Percentiles rank a stretch among this genome's conserved stretches.
phyloP scores from a whole-genome alignment of 1,284 basidiomycete species.

The Vanrija sp. region DNA sequence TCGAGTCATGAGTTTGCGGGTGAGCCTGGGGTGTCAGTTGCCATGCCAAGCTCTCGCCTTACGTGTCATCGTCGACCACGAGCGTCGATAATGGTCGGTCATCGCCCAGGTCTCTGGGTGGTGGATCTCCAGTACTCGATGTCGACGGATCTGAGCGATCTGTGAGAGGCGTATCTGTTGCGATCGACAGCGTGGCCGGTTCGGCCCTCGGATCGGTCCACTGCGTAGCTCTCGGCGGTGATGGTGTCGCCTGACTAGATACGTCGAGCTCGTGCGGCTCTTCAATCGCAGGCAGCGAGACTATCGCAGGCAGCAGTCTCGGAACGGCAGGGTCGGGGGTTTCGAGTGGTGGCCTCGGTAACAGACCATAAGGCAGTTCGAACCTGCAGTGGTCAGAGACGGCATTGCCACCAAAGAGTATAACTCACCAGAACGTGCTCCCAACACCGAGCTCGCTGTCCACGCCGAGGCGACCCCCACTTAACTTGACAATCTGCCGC shows the following conservation, averaged over 20 bases:
- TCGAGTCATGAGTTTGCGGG: slow-evolving; percentile 73
- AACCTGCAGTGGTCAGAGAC: background rate
- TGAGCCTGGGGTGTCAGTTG: slow-evolving; percentile 53
- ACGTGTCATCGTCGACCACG: slow-evolving; percentile 50
- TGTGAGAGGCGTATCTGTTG: too few species aligned
- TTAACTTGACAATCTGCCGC: slow-evolving; percentile 78
- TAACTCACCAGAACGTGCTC: slow-evolving; percentile 39
- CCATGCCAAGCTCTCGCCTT: too few species aligned
- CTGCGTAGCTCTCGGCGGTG: background rate
- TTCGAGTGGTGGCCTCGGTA: background rate
- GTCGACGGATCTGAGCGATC: too few species aligned
- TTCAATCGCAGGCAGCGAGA: background rate
- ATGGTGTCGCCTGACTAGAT: too few species aligned
- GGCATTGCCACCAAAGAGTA: background rate
- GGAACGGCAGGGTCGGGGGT: background rate
- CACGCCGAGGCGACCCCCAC: slow-evolving; percentile 68
- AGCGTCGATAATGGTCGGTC: slow-evolving; percentile 9
- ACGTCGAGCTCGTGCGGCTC: background rate
- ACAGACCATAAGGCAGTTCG: slow-evolving; percentile 1
- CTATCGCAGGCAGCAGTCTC: too few species aligned
- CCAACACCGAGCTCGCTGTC: slow-evolving; percentile 44
- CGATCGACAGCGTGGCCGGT: too few species aligned
- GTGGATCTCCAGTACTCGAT: too few species aligned
- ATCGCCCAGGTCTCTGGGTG: too few species aligned
- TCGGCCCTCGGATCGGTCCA: too few species aligned